A percentile compares a stretch with the other conserved stretches of the same genome.
Evolutionary conservation across 179 eudicot species (phyloP).

Genomic region (Actinidia chinensis): DNA sequence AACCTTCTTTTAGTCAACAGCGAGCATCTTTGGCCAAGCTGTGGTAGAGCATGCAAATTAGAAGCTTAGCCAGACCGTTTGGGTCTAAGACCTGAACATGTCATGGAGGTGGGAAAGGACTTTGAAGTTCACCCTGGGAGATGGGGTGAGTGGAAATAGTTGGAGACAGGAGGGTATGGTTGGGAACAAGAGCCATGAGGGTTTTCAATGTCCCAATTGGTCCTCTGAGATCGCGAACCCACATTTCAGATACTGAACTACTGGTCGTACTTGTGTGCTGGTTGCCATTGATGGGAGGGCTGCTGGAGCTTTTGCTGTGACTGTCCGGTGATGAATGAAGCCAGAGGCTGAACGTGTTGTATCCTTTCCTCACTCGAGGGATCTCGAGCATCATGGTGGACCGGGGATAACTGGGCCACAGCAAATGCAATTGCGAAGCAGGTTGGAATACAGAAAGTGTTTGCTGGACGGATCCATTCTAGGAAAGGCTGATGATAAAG

Average conservation of each 20-base stretch:
- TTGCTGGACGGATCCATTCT: slow-evolving; percentile 89
- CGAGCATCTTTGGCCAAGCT: slow-evolving; percentile 93
- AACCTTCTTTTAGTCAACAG: slow-evolving; percentile 60
- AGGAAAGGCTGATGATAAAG: slow-evolving; percentile 85
- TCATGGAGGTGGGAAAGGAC: slow-evolving; percentile 68
- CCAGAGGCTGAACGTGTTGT: slow-evolving; percentile 82
- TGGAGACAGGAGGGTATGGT: slow-evolving; percentile 61
- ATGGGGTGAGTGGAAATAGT: slow-evolving; percentile 86
- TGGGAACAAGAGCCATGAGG: slow-evolving; percentile 83
- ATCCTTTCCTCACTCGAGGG: slow-evolving; percentile 57
- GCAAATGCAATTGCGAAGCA: slow-evolving; percentile 78
- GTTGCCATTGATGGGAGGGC: slow-evolving; percentile 73
- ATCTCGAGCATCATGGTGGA: slow-evolving; percentile 87
- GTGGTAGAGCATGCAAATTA: slow-evolving; percentile 79
- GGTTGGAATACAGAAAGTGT: slow-evolving; percentile 72
- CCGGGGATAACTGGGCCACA: slow-evolving; percentile 96
- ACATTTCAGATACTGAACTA: slow-evolving; percentile 55
- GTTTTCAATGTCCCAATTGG: slow-evolving; percentile 50
- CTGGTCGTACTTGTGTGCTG: slow-evolving; percentile 78
- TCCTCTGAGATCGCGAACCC: slow-evolving; percentile 56
- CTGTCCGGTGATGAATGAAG: slow-evolving; percentile 94
- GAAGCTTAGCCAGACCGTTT: slow-evolving; percentile 44
- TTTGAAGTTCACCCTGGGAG: slow-evolving; percentile 90
- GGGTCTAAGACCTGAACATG: slow-evolving; percentile 43
- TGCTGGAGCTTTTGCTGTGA: slow-evolving; percentile 88